These are phyloP conservation scores for Escallonia herrerae DNA, from an alignment of 129 eudicot genomes.

Conservation along the genomic window DNA sequence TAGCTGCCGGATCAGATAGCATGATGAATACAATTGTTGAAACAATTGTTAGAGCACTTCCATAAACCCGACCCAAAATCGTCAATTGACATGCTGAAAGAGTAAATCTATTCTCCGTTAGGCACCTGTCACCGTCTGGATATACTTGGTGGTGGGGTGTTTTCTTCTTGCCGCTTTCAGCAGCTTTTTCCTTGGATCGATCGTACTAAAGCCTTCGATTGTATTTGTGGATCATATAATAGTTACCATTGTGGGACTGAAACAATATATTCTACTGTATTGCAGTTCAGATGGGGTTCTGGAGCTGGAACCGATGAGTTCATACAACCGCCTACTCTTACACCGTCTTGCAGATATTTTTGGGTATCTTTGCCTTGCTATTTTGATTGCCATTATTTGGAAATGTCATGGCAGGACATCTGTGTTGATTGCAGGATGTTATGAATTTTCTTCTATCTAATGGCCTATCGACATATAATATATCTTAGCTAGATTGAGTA, in stretches of 20 bases:
- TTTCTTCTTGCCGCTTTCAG: background rate
- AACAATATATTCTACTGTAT: conserved; percentile 6
- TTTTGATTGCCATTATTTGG: background rate
- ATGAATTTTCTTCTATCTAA: background rate
- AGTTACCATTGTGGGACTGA: background rate
- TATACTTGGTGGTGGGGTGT: background rate
- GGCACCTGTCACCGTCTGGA: background rate
- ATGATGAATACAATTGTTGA: no score
- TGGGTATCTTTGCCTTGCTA: conserved; percentile 42
- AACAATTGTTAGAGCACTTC: no score
- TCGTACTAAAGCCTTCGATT: no score
- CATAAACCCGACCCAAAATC: no score
- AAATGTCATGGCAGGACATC: background rate
- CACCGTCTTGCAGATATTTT: conserved; percentile 98
- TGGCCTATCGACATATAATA: background rate
- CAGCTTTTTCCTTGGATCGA: background rate
- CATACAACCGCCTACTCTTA: conserved; percentile 83
- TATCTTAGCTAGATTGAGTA: background rate
- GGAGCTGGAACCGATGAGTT: conserved; percentile 87
- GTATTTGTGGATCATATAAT: no score
- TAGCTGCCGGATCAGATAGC: no score
- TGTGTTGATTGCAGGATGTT: no score
- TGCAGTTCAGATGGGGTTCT: conserved; percentile 67
- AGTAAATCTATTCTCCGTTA: no score
- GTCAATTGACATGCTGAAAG: background rate